phyloP scores from a whole-genome alignment of 2,329 filamentous ascomycete species.

The Fusarium liriodendri region DNA sequence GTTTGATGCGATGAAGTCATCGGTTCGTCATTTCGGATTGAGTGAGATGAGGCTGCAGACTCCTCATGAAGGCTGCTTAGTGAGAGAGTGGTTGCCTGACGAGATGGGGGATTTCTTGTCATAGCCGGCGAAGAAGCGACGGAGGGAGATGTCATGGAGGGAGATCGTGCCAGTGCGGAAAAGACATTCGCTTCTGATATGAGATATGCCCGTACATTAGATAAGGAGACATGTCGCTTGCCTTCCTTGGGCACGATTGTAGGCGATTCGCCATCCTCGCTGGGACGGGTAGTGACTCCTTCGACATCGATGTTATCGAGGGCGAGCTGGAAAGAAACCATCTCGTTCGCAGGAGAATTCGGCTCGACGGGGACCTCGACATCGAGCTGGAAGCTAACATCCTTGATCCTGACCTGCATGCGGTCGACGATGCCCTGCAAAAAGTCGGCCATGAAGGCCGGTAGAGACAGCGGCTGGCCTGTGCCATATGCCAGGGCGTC shows the following conservation, averaged over 20 bases:
- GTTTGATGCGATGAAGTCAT: constrained; percentile 35
- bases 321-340: constrained; percentile 73
- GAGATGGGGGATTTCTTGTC: constrained; percentile 50
- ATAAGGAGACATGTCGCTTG: constrained; percentile 73
- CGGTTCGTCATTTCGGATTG: constrained; percentile 38
- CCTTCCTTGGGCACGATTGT: constrained; percentile 66
- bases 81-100: constrained; percentile 46
- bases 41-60: constrained; percentile 39
- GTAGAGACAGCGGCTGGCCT: constrained; percentile 75
- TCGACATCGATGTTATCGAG: constrained; percentile 75
- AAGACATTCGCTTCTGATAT: constrained; percentile 77
- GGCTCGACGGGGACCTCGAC: constrained; percentile 65
- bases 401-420: constrained; percentile 72
- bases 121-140: constrained; percentile 64
- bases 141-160: constrained; percentile 60
- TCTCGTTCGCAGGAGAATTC: constrained; percentile 59
- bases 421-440: constrained; percentile 80
- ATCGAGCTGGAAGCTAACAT: constrained; percentile 75
- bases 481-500: constrained; percentile 74
- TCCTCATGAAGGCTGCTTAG: constrained; percentile 43
- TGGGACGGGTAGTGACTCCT: constrained; percentile 64
- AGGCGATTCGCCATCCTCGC: constrained; percentile 47
- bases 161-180: constrained; percentile 67
- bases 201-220: constrained; percentile 71
- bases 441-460: constrained; percentile 76